Conservation (phyloP, 257 asterid genomes). For the Capsicum baccatum region DNA sequence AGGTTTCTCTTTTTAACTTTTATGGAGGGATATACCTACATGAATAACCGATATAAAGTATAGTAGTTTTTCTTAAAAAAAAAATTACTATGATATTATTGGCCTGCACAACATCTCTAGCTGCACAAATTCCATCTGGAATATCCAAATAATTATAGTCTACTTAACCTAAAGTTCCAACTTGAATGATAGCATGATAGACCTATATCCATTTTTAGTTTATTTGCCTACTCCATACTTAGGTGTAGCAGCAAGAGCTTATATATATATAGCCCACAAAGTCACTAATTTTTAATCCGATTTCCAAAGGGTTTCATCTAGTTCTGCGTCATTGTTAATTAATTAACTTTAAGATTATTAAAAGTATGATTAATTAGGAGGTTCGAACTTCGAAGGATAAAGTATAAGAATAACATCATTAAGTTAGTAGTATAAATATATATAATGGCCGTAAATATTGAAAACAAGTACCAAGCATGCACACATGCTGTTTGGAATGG, state of each 20-base stretch:
- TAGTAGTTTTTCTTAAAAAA: background rate
- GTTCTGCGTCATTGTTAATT: background rate
- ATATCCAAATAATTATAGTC: slow-evolving; percentile 17
- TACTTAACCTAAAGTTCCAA: background rate
- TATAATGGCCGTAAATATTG: slow-evolving; percentile 7
- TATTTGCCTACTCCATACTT: background rate
- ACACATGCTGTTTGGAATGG: background rate
- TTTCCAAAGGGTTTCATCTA: slow-evolving; percentile 16
- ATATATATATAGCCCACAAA: background rate
- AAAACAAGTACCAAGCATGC: background rate
- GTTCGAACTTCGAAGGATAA: background rate
- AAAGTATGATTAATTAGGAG: background rate
- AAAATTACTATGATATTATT: background rate
- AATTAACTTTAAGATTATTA: background rate
- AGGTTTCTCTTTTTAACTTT: background rate
- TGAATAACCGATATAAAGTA: background rate
- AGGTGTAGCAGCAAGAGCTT: background rate
- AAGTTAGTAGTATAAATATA: background rate
- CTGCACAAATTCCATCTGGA: slow-evolving; percentile 22
- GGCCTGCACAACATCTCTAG: slow-evolving; percentile 10
- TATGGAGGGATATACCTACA: background rate
- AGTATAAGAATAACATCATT: slow-evolving; percentile 22
- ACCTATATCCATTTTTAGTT: background rate
- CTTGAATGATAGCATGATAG: slow-evolving; percentile 28
- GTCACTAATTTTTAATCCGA: background rate